Evolutionary conservation across 805 yeast genomes (phyloP).

Genomic region (Ogataea methanolica): DNA sequence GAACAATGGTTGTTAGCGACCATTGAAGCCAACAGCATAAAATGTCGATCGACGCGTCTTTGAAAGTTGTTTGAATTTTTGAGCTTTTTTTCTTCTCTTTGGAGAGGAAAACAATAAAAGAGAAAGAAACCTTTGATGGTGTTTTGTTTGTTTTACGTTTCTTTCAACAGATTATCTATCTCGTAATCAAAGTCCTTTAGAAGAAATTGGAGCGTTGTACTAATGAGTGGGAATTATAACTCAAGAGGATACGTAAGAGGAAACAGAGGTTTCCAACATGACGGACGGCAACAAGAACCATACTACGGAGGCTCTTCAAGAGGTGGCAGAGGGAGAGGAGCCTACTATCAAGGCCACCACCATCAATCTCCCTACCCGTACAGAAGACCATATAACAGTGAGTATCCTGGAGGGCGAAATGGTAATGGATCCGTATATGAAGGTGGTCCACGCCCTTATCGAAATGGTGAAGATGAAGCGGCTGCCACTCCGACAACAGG

Average conservation of each 20-base stretch:
- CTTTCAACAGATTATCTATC: too few species aligned
- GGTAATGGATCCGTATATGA: neutral
- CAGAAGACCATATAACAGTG: constrained; percentile 6
- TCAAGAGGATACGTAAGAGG: constrained; percentile 7
- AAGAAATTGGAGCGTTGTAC: too few species aligned
- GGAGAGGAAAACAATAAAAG: too few species aligned
- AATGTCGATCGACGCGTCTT: too few species aligned
- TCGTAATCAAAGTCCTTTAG: too few species aligned
- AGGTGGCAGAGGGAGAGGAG: constrained; percentile 3
- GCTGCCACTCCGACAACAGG: neutral
- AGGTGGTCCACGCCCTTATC: neutral
- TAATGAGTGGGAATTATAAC: constrained; percentile 2
- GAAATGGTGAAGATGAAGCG: neutral
- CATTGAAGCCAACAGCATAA: too few species aligned
- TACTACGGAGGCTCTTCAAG: too few species aligned
- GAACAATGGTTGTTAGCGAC: too few species aligned
- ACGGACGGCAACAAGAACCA: neutral
- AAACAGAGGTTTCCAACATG: constrained; percentile 2
- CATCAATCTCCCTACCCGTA: constrained; percentile 1
- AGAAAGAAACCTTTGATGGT: too few species aligned
- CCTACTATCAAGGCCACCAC: constrained; percentile 1
- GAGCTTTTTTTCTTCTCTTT: too few species aligned
- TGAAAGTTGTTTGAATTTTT: too few species aligned
- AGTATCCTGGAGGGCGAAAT: neutral
- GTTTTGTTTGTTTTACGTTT: too few species aligned